Evolutionary conservation across 164 flowering plant species (phyloP), one percentile per base, ranked within the genome.

Genomic region (Annona cherimola): DNA sequence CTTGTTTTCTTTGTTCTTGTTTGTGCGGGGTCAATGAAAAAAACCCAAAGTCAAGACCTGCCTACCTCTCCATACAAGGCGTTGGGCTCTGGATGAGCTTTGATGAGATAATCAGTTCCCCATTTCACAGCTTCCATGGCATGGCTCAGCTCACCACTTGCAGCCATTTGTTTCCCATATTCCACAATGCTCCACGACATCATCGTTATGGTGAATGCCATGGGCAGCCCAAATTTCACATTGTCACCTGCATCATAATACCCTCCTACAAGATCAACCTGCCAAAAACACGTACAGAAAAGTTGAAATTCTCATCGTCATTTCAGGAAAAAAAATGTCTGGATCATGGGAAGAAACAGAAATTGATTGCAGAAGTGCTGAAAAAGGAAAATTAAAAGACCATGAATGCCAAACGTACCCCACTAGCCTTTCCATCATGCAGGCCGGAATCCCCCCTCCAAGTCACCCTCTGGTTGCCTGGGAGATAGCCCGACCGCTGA

Each of bases 221-320:
- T 94, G 4, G 98, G 98, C 5, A 90, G 78, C 5, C 98, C 98
- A 77, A 94, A 94, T 76, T 92, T 94, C 80, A 94, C 98, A 83
- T 94, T 92, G 85, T 94, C 98, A 55, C 98, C 98, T 41, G 98
- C 97, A 75, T 94, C 98, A 73, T 94, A 87, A 83, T 94, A 94
- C 2, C 98, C 98, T 83, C 98, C 98, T 0, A 90, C 94, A 42
- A 94, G 86, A 86, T 94, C 89, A 85, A 92, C 93, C 98, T 94
- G 77, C 42, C 7, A 35, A 20, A 39, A 26, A 66, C 11, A 26
- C 8, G 2, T 19, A 6, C 16, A 46, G 1, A 46, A 46, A 46
- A 46, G 14, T 8, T 5, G 3, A 19, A 61, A 1, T 40, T 39
- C 19, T 6, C 11, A 61, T 18, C 5, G 8, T 20, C 26, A 19